Conservation (phyloP, 2,329 filamentous ascomycete genomes). For the Thielaviopsis punctulata region DNA sequence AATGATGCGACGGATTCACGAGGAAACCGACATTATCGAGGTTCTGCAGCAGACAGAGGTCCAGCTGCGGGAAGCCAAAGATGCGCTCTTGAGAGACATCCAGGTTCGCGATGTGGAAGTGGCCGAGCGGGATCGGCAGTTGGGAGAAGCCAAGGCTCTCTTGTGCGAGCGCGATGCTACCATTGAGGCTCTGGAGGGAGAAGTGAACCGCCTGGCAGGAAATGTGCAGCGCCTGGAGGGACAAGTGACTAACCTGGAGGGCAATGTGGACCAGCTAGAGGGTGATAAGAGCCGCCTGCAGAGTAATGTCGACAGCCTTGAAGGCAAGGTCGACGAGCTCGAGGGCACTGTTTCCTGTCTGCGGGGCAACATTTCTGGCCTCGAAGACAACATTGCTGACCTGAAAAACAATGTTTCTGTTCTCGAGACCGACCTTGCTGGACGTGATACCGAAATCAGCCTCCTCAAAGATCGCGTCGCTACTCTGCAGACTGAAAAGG, state of each 20-base stretch:
- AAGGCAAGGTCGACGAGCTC: background rate
- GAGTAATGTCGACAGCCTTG: background rate
- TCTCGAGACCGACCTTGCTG: too few relatives aligned
- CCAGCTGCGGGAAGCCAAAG: constrained; percentile 38
- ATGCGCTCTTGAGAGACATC: constrained; percentile 32
- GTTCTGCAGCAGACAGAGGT: constrained; percentile 41
- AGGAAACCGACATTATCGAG: constrained; percentile 38
- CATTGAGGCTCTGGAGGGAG: constrained; percentile 31
- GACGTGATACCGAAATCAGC: background rate
- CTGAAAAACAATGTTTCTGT: background rate
- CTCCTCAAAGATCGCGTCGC: background rate
- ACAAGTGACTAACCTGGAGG: constrained; percentile 37
- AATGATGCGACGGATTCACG: constrained; percentile 28
- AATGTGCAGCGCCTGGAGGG: constrained; percentile 32
- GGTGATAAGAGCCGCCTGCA: constrained; percentile 12
- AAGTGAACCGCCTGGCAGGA: too few relatives aligned
- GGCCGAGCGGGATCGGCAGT: constrained; percentile 28
- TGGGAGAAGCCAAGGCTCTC: constrained; percentile 19
- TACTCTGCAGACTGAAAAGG: constrained; percentile 8
- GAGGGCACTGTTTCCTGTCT: constrained; percentile 1
- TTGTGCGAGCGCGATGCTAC: constrained; percentile 23
- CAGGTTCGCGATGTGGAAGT: background rate
- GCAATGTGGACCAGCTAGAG: constrained; percentile 32
- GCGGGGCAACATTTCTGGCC: background rate
- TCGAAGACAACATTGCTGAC: background rate